A percentile compares a stretch with the other conserved stretches of the same genome.
phyloP scores from a whole-genome alignment of 2,329 filamentous ascomycete species.

The Chrysoporthe cubensis region DNA sequence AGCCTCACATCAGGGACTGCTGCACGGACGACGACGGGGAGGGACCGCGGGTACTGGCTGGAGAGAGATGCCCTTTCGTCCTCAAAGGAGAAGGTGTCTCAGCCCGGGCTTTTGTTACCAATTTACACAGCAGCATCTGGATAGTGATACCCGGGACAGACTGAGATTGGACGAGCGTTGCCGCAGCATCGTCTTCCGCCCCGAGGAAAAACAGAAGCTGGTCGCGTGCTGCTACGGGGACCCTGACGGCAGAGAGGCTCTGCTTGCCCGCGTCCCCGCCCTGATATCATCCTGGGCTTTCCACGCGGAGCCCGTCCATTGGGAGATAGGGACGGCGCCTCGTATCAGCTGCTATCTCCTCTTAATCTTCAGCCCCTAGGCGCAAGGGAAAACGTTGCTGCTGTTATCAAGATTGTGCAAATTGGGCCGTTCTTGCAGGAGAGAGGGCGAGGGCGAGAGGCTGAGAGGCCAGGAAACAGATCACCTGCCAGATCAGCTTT shows the following conservation, averaged over 20 bases:
- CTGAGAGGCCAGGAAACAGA: not conserved
- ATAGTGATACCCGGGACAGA: not conserved
- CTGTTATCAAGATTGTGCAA: constrained; percentile 17
- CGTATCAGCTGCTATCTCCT: constrained; percentile 10
- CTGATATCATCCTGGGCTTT: not conserved
- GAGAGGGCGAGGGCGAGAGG: too few relatives aligned
- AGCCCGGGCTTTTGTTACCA: not conserved
- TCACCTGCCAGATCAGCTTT: constrained; percentile 18
- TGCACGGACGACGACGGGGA: not conserved
- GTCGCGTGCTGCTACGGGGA: constrained; percentile 1
- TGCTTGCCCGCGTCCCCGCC: not conserved
- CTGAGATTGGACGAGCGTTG: too few relatives aligned
- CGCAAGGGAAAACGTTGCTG: not conserved
- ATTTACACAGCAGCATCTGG: not conserved
- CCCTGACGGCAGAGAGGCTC: not conserved
- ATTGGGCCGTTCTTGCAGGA: not conserved
- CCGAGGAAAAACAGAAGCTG: not conserved
- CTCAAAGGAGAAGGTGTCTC: constrained; percentile 27
- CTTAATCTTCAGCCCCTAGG: not conserved
- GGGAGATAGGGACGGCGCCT: not conserved
- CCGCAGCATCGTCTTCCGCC: not conserved
- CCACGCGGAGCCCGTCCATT: not conserved
- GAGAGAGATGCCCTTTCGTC: not conserved
- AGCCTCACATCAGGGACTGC: not conserved
- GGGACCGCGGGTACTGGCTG: not conserved